Evolutionary conservation across 2,329 filamentous ascomycete species (phyloP).

Genomic region (Monascus ruber): DNA sequence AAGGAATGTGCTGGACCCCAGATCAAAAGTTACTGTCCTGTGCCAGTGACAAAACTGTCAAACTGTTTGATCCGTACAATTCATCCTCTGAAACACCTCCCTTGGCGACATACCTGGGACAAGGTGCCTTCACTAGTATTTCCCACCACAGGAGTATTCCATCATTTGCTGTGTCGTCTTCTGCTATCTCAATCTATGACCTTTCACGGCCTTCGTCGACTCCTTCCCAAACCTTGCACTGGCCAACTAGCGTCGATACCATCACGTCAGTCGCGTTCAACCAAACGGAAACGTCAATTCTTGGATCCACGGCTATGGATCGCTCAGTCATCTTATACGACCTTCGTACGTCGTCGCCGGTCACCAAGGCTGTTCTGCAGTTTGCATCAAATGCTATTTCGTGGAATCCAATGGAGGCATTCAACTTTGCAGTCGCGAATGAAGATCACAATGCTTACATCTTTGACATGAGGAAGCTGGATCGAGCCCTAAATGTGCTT

Average conservation of each 20-base stretch:
- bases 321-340: slow-evolving; percentile 85
- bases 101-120: slow-evolving; percentile 72
- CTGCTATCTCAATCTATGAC: slow-evolving; percentile 78
- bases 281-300: slow-evolving; percentile 80
- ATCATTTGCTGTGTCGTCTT: slow-evolving; percentile 66
- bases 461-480: slow-evolving; percentile 89
- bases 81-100: slow-evolving; percentile 58
- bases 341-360: slow-evolving; percentile 70
- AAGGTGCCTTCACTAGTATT: slow-evolving; percentile 69
- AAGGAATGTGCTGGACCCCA: slow-evolving; percentile 78
- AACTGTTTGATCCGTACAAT: slow-evolving; percentile 84
- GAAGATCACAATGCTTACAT: slow-evolving; percentile 91
- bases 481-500: slow-evolving; percentile 75
- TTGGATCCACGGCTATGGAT: slow-evolving; percentile 77
- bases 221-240: slow-evolving; percentile 69
- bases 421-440: slow-evolving; percentile 85
- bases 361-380: slow-evolving; percentile 69
- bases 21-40: slow-evolving; percentile 80
- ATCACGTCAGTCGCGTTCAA: slow-evolving; percentile 86
- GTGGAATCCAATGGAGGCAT: slow-evolving; percentile 96
- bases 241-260: slow-evolving; percentile 83
- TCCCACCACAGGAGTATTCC: slow-evolving; percentile 71
- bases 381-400: slow-evolving; percentile 73
- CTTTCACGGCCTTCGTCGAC: slow-evolving; percentile 64
- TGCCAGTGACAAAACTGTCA: slow-evolving; percentile 73